Conservation (phyloP, 2,329 filamentous ascomycete genomes). For the Clonostachys chloroleuca region DNA sequence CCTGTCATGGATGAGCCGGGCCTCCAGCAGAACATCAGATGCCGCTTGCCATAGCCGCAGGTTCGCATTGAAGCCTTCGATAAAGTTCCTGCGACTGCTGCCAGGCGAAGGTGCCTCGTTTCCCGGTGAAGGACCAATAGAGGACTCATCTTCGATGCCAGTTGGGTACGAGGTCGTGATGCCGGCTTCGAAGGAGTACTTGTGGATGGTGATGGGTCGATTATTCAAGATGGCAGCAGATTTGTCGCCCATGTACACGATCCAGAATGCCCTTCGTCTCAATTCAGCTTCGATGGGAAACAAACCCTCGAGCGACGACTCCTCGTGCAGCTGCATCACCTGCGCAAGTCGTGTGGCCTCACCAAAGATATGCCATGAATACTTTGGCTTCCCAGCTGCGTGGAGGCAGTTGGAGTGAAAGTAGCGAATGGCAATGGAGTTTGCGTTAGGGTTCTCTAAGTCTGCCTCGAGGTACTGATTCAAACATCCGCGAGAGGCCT, state of each 20-base stretch:
- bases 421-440: constrained; percentile 35
- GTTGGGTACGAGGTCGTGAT: constrained; percentile 28
- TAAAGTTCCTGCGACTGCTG: constrained; percentile 15
- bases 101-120: constrained; percentile 7
- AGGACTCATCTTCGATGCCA: constrained; percentile 18
- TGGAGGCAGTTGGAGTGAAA: constrained; percentile 40
- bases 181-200: constrained; percentile 37
- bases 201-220: constrained; percentile 35
- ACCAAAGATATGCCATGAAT: constrained; percentile 39
- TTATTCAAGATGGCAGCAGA: constrained; percentile 31
- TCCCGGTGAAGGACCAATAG: constrained; percentile 6
- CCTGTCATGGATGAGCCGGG: constrained; percentile 21
- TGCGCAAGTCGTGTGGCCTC: constrained; percentile 34
- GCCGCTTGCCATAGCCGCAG: constrained; percentile 32
- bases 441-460: constrained; percentile 32
- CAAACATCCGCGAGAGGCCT: constrained; percentile 29
- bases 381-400: constrained; percentile 31
- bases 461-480: constrained; percentile 32
- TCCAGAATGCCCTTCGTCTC: constrained; percentile 28
- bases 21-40: constrained; percentile 28
- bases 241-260: constrained; percentile 32
- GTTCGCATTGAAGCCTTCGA: constrained; percentile 35
- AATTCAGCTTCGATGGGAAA: constrained; percentile 29
- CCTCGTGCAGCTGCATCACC: constrained; percentile 35
- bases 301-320: constrained; percentile 26